Base-by-base conservation (phyloP, 495 filamentous ascomycete species). In the Hypoxylon trugodes region DNA sequence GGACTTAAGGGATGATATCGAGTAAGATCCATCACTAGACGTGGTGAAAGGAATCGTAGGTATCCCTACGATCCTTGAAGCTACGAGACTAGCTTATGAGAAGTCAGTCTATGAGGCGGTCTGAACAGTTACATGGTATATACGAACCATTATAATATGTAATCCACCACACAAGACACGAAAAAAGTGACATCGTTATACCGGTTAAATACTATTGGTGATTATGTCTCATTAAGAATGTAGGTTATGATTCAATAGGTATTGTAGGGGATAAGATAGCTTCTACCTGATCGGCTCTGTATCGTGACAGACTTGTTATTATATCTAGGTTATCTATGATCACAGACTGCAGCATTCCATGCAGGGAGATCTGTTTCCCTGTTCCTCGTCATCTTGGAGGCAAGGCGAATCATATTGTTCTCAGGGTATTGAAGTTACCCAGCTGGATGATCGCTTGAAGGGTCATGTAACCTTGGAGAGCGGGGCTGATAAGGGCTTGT, bases 1-100 rank as follows among this genome's bases (percentile, higher is more conserved):
- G 1, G 56, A 45, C 12, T 73, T 72, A 6, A 80, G n/a, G 1
- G 70, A 40, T 0, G 66, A 58, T 10, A 81, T 54, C 2, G 65
- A 51, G 45, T 74, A 78, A 2, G 32, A 54, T 0, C 68, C 72
- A 28, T 53, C 48, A 10, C 64, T 61, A 9, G 66, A 66, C 19
- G 67, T 57, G 2, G 65, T 68, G 59, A 79, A 80, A 3, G 77
- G 72, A 6, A 74, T 58, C 2, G 68, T 76, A 26, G 77, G 79
- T 35, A 81, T 74, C 7, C 68, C 72, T 3, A 70, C 47, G 50
- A 68, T 35, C 28, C 67, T 61, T 9, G 69, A 66, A 30, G 63
- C 15, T 16, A 46, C 57, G n/a, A 52, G 19, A 6, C 36, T 30
- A 19, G 35, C 63, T 66, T 51, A 15, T 9, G 30, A 4, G 37